Evolutionary conservation across 495 filamentous ascomycete species (phyloP).

Genomic region (Penicillium lagena): DNA sequence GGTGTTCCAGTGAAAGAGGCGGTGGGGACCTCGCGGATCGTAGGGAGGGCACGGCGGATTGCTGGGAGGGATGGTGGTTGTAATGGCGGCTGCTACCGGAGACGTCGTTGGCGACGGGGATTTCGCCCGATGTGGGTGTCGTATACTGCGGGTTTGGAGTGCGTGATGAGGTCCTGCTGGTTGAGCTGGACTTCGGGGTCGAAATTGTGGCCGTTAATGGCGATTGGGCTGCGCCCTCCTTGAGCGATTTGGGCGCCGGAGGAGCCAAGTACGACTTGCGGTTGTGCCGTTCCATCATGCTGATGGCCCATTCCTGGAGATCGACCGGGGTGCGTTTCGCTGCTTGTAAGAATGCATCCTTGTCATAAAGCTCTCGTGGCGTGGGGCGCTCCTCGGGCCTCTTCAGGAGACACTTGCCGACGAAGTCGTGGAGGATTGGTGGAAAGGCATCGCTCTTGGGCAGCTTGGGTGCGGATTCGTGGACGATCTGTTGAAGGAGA

Average conservation of each 20-base stretch:
- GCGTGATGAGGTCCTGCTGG: too few relatives aligned
- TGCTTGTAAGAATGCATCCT: conserved; percentile 87
- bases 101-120: conserved; percentile 46
- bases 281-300: conserved; percentile 85
- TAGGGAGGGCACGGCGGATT: conserved; percentile 22
- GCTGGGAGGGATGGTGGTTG: conserved; percentile 10
- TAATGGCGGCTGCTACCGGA: conserved; percentile 20
- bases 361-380: conserved; percentile 79
- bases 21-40: conserved; percentile 24
- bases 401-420: conserved; percentile 91
- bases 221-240: conserved; percentile 22
- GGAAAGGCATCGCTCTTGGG: conserved; percentile 98
- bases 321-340: conserved; percentile 92
- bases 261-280: conserved; percentile 85
- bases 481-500: conserved; percentile 93
- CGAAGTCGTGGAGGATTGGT: conserved; percentile 88
- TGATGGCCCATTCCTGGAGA: conserved; percentile 80
- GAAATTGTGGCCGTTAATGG: conserved; percentile 48
- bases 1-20: conserved; percentile 35
- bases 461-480: conserved; percentile 86
- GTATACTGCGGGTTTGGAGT: too few relatives aligned
- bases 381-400: conserved; percentile 81
- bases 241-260: conserved; percentile 42
- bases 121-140: conserved; percentile 42
- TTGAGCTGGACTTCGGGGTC: too few relatives aligned